Conservation (phyloP, 805 yeast species). For the Metschnikowia bowlesiae region DNA sequence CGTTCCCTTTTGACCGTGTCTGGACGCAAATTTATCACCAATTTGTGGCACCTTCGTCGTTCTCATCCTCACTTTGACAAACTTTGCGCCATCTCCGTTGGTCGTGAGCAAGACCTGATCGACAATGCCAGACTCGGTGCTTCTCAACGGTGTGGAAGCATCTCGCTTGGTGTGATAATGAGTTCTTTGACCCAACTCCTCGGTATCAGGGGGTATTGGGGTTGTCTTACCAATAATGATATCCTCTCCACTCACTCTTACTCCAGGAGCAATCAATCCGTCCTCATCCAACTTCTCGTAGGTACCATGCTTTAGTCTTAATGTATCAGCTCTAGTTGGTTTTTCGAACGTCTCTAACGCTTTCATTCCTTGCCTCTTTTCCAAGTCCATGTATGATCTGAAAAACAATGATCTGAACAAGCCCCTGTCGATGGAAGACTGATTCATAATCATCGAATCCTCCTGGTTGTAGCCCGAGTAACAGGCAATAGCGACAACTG, state of each 20-base stretch:
- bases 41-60: slow-evolving; percentile 98
- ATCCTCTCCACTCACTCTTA: slow-evolving; percentile 98
- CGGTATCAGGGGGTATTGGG: slow-evolving; percentile 98
- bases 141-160: slow-evolving; percentile 95
- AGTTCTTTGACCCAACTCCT: slow-evolving; percentile 97
- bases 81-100: slow-evolving; percentile 96
- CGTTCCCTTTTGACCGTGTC: slow-evolving; percentile 99
- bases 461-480: slow-evolving; percentile 98
- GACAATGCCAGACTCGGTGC: slow-evolving; percentile 96
- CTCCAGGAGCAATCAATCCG: slow-evolving; percentile 97
- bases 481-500: slow-evolving; percentile 96
- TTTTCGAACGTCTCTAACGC: slow-evolving; percentile 97
- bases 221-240: slow-evolving; percentile 98
- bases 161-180: slow-evolving; percentile 98
- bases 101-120: slow-evolving; percentile 97
- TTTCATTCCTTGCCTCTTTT: slow-evolving; percentile 96
- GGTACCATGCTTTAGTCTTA: slow-evolving; percentile 95
- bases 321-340: slow-evolving; percentile 90
- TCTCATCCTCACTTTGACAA: slow-evolving; percentile 97
- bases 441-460: slow-evolving; percentile 99
- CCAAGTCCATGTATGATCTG: slow-evolving; percentile 98
- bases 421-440: slow-evolving; percentile 95
- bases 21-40: slow-evolving; percentile 98
- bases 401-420: slow-evolving; percentile 92
- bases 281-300: slow-evolving; percentile 98